Evolutionary conservation across 1,284 basidiomycete genomes (phyloP), one percentile per base, ranked within the genome.

Genomic region (Moniliella sp.): DNA sequence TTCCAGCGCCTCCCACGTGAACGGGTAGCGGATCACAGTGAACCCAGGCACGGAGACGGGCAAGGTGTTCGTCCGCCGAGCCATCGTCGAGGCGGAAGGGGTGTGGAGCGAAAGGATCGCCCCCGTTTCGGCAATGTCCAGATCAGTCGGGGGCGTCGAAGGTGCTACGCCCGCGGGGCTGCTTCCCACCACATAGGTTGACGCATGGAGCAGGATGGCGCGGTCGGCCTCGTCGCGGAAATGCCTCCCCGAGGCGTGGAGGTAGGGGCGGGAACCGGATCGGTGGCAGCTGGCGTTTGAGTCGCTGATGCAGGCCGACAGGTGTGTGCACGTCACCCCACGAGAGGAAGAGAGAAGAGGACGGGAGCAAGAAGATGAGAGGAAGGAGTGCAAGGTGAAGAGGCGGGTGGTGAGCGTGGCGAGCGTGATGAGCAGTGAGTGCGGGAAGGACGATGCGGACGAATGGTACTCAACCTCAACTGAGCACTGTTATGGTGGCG

Each of bases 1-100:
- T 61, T 94, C 88, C 15, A 94, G 61, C 1, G 81, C 72, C 58
- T 97, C 88, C 88, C 88, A 97, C 0, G 79, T 78, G 27, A 93
- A 72, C 14, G 84, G 77, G 56, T 80, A 93, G 32, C 88, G 67
- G n/a, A 94, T 62, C 61, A 78, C 68, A 59, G 91, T 94, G 65
- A 83, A 94, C 88, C 86, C 86, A 94, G 0, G 78, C 76, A 37
- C 71, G 68, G 12, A 97, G 64, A 11, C 88, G 67, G 3, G 76
- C 71, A 1, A 94, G 68, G 51, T 97, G 88, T n/a, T 77, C 66
- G 62, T 94, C 77, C 3, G 76, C 82, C 1, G 73, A 73, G 12
- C 78, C 78, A 52, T 83, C 76, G 15, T 82, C 74, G 15, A 50
- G 39, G 46, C 78, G 73, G 18, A 94, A 65, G 0, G 83, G 82